A percentile compares a stretch with the other conserved stretches of the same genome.
Evolutionary conservation across 208 protist species (phyloP).

Genomic region (Acanthamoeba castellanii): DNA sequence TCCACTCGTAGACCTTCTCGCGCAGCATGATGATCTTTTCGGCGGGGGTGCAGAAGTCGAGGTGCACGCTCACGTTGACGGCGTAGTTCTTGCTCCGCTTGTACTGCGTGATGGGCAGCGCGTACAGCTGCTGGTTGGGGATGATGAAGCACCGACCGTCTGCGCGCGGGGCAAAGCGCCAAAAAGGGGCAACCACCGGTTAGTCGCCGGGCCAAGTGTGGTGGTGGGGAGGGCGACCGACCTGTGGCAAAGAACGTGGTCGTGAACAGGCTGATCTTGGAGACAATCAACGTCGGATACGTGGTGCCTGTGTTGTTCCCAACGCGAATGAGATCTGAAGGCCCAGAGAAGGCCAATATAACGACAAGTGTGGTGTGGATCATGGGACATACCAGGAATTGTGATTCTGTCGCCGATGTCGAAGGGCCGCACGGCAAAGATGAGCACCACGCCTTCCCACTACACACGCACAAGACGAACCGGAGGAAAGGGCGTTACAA

Average conservation of each 20-base stretch:
- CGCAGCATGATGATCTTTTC: conserved; percentile 8
- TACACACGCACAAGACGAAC: neutral
- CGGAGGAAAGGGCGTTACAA: too few species aligned
- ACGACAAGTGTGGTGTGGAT: too few species aligned
- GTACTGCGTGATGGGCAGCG: neutral
- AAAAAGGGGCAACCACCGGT: neutral
- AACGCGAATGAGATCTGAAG: too few species aligned
- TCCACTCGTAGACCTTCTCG: neutral
- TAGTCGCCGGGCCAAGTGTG: too few species aligned
- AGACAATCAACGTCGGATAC: neutral
- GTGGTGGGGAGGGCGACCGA: neutral
- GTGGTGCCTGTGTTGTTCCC: neutral
- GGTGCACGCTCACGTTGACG: neutral
- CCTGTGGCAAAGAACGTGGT: conserved; percentile 16
- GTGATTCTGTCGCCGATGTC: conserved; percentile 35
- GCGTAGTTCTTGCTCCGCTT: conserved; percentile 53
- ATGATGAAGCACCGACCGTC: neutral
- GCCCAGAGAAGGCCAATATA: too few species aligned
- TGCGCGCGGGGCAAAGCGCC: neutral
- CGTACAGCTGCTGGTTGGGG: neutral
- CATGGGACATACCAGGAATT: neutral
- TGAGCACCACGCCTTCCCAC: conserved; percentile 21
- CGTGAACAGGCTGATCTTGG: conserved; percentile 25
- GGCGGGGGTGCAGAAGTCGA: neutral
- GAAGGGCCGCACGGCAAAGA: conserved; percentile 1